phyloP scores from a whole-genome alignment of 495 filamentous ascomycete species.

The Trypethelium eluteriae region DNA sequence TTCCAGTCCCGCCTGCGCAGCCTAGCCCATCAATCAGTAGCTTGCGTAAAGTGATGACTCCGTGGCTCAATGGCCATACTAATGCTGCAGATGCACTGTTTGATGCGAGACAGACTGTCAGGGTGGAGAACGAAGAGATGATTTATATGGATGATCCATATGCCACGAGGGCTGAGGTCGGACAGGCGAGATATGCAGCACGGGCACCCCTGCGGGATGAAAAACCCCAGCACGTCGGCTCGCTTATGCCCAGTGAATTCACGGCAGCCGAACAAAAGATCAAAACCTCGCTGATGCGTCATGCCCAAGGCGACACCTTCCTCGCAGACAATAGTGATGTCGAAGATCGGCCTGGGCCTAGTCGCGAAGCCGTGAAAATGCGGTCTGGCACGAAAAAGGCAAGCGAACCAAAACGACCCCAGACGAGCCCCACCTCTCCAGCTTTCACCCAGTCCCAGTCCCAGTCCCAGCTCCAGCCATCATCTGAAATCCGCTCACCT shows the following conservation, averaged over 20 bases:
- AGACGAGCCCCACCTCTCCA: conserved; percentile 20
- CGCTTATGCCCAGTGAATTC: neutral
- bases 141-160: conserved; percentile 15
- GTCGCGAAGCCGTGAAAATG: neutral
- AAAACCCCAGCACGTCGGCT: neutral
- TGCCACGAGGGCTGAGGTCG: neutral
- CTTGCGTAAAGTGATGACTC: conserved; percentile 82
- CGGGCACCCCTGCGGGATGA: neutral
- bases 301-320: conserved; percentile 14
- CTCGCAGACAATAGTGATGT: conserved; percentile 17
- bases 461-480: neutral
- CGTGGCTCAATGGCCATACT: conserved; percentile 51
- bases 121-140: conserved; percentile 23
- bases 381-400: neutral
- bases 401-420: conserved; percentile 18
- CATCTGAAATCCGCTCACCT: neutral
- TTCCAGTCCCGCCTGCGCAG: conserved; percentile 35
- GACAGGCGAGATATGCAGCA: neutral
- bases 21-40: conserved; percentile 74
- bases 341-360: conserved; percentile 8
- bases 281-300: conserved; percentile 11
- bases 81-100: conserved; percentile 23
- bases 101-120: conserved; percentile 25
- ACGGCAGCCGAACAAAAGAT: conserved; percentile 10
- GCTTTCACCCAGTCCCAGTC: neutral